These are phyloP conservation scores for Apium graveolens DNA, from an alignment of 129 eudicot species.

Conservation along the genomic window DNA sequence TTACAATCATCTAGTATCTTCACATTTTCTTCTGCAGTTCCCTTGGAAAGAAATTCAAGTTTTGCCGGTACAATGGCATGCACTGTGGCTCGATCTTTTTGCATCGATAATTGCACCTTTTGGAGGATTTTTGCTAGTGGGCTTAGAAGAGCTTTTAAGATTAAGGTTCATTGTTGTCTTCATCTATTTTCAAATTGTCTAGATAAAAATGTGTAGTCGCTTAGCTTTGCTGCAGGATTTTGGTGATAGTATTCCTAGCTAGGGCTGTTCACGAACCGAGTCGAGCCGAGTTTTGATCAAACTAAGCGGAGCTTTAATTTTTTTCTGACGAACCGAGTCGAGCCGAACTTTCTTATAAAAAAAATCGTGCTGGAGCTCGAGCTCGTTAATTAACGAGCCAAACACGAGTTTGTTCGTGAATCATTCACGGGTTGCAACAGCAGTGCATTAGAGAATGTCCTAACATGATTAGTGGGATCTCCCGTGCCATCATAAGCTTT, in stretches of 20 bases:
- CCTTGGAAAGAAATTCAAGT: slow-evolving; percentile 80
- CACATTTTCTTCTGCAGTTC: slow-evolving; percentile 41
- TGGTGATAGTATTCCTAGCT: slow-evolving; percentile 99
- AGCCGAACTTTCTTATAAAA: no score
- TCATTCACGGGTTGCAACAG: no score
- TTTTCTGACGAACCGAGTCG: no score
- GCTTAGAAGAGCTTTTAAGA: slow-evolving; percentile 88
- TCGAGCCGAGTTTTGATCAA: no score
- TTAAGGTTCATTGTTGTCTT: slow-evolving; percentile 40
- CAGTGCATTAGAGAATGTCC: no score
- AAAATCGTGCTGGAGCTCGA: no score
- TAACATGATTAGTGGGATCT: no score
- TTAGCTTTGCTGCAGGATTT: slow-evolving; percentile 57
- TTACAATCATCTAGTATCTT: neutral
- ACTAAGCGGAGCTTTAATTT: no score
- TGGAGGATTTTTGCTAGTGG: slow-evolving; percentile 99
- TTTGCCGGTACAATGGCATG: slow-evolving; percentile 97
- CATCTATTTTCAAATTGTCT: neutral
- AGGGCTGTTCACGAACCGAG: no score
- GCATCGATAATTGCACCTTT: slow-evolving; percentile 97
- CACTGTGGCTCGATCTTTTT: slow-evolving; percentile 80
- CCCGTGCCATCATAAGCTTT: no score
- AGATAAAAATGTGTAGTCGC: slow-evolving; percentile 3
- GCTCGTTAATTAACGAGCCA: no score
- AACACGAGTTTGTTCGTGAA: no score